These are phyloP conservation scores for Earliella scabrosa DNA, from an alignment of 1,284 basidiomycete species.

Conservation along the genomic window DNA sequence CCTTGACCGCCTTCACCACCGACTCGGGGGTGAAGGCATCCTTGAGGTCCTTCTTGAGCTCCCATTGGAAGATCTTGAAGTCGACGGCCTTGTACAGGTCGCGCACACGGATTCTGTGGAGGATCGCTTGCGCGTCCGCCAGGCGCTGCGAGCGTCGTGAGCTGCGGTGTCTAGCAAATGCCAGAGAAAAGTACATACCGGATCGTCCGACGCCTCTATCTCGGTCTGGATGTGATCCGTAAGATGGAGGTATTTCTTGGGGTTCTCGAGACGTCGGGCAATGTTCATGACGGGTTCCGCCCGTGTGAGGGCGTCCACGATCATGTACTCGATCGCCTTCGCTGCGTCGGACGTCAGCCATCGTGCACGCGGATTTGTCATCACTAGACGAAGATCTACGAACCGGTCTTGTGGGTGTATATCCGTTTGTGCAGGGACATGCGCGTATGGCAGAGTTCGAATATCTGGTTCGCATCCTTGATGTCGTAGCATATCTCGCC, in stretches of 20 bases:
- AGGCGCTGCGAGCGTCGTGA: conserved; percentile 51
- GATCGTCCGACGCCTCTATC: conserved; percentile 57
- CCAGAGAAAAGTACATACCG: conserved; percentile 38
- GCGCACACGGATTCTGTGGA: conserved; percentile 61
- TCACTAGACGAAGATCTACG: conserved; percentile 18
- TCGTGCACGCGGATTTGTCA: background rate
- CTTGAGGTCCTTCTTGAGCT: conserved; percentile 22
- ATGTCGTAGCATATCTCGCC: conserved; percentile 78
- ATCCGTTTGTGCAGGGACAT: conserved; percentile 78
- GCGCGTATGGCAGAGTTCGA: conserved; percentile 71
- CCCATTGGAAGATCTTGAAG: conserved; percentile 62
- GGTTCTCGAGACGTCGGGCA: conserved; percentile 56
- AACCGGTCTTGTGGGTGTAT: conserved; percentile 79
- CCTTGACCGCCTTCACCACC: conserved; percentile 57
- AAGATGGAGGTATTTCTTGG: conserved; percentile 61
- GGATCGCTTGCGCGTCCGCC: conserved; percentile 56
- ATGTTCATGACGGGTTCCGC: conserved; percentile 70
- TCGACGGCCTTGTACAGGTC: conserved; percentile 75
- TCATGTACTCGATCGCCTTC: conserved; percentile 79
- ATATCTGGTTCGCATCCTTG: conserved; percentile 77
- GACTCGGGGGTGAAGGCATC: conserved; percentile 47
- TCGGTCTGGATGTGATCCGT: conserved; percentile 67
- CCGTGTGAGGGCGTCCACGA: conserved; percentile 68
- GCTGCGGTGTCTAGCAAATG: background rate
- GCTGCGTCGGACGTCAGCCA: conserved; percentile 42